Conservation (phyloP, 2,329 filamentous ascomycete species). For the Boeremia lycopersici region DNA sequence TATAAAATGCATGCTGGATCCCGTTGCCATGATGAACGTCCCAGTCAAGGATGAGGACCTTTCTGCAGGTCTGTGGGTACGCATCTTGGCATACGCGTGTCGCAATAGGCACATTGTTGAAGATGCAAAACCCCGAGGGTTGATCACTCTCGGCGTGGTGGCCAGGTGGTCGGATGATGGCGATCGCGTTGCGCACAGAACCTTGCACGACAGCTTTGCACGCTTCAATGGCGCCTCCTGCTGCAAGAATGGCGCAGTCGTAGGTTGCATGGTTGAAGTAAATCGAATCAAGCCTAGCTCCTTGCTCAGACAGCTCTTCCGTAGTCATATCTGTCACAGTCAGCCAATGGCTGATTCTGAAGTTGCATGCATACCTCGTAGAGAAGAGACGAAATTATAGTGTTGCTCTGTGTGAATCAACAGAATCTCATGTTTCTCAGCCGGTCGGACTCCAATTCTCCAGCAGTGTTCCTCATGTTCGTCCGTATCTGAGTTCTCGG, state of each 20-base stretch:
- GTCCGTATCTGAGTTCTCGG: conserved; percentile 58
- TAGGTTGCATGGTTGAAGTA: conserved; percentile 78
- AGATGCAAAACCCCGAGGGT: conserved; percentile 94
- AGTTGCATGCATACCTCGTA: conserved; percentile 49
- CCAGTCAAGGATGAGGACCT: conserved; percentile 93
- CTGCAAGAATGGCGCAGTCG: conserved; percentile 80
- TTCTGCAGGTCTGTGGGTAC: conserved; percentile 80
- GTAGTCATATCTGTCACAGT: conserved; percentile 49
- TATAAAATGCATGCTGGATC: conserved; percentile 93
- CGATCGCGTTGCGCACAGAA: conserved; percentile 90
- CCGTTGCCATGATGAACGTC: conserved; percentile 84
- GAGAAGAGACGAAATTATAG: conserved; percentile 74
- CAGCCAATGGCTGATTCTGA: conserved; percentile 19
- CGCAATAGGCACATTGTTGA: conserved; percentile 96
- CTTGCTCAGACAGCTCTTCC: conserved; percentile 67
- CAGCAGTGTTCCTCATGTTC: conserved; percentile 59
- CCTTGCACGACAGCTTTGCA: conserved; percentile 87
- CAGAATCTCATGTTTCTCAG: conserved; percentile 79
- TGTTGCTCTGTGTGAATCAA: conserved; percentile 79
- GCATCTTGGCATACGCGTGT: conserved; percentile 84
- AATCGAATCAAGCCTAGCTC: conserved; percentile 51
- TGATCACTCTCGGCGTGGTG: conserved; percentile 89
- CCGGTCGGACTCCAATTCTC: conserved; percentile 78
- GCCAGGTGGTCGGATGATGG: conserved; percentile 90
- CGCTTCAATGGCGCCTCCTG: conserved; percentile 93